Evolutionary conservation across 192 early-diverging fungal genomes (phyloP).

Genomic region (Coemansia sp.): DNA sequence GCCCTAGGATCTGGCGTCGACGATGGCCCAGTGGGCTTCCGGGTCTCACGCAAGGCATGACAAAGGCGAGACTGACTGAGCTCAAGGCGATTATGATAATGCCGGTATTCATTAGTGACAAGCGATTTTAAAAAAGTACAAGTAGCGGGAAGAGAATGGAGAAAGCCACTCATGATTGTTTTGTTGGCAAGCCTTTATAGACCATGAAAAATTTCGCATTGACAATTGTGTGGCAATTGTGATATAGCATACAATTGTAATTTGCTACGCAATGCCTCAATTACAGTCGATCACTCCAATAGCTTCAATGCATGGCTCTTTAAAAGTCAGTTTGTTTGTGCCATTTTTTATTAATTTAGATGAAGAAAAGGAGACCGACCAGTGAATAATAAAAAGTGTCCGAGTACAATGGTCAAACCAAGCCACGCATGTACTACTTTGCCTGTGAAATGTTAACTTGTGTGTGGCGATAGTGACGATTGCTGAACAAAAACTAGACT

Average conservation of each 20-base stretch:
- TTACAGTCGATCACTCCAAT: background rate
- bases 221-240: background rate
- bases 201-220: background rate
- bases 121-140: background rate
- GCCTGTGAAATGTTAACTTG: background rate
- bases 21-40: constrained; percentile 7
- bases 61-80: background rate
- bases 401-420: background rate
- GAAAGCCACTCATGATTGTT: constrained; percentile 4
- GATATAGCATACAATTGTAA: background rate
- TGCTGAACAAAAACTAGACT: background rate
- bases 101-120: background rate
- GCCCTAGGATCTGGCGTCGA: background rate
- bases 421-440: background rate
- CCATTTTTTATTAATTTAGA: background rate
- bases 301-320: background rate
- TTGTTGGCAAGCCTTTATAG: background rate
- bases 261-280: background rate
- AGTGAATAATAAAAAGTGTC: background rate
- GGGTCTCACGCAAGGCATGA: background rate
- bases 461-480: background rate
- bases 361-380: background rate
- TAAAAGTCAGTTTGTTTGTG: background rate
- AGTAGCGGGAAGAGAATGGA: background rate
- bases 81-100: background rate